Evolutionary conservation across 2,329 filamentous ascomycete genomes (phyloP).

Genomic region (Lojkania enalia): DNA sequence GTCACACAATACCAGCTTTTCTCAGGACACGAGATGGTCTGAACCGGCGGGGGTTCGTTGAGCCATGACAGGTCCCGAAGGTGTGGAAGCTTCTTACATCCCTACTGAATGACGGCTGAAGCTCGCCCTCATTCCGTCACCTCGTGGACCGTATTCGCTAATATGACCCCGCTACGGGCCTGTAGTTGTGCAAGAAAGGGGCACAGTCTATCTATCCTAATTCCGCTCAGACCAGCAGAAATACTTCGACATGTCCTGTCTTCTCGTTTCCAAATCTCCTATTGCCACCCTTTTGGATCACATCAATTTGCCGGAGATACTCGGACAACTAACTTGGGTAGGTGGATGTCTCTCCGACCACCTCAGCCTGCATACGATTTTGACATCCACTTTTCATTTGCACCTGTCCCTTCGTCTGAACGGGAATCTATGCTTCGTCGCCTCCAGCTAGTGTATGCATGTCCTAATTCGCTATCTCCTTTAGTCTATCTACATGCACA

Average conservation of each 20-base stretch:
- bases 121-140: slow-evolving; percentile 1
- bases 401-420: no score
- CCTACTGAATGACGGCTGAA: not conserved
- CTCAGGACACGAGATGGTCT: not conserved
- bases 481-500: no score
- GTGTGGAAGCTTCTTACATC: slow-evolving; percentile 4
- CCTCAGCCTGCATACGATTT: no score
- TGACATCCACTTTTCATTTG: no score
- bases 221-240: no score
- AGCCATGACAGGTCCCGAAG: not conserved
- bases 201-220: slow-evolving; percentile 3
- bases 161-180: not conserved
- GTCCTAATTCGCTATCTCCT: no score
- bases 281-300: not conserved
- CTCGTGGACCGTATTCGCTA: not conserved
- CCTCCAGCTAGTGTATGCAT: no score
- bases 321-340: no score
- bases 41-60: slow-evolving; percentile 2
- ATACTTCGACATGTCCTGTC: not conserved
- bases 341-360: no score
- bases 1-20: slow-evolving; percentile 1
- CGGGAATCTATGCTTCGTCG: no score
- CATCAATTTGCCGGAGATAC: no score
- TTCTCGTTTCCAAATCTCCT: not conserved
- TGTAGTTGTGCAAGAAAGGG: not conserved